Evolutionary conservation across 768 basidiomycete genomes (phyloP), one percentile per base, ranked within the genome.

Genomic region (Tephrocybe rancida): DNA sequence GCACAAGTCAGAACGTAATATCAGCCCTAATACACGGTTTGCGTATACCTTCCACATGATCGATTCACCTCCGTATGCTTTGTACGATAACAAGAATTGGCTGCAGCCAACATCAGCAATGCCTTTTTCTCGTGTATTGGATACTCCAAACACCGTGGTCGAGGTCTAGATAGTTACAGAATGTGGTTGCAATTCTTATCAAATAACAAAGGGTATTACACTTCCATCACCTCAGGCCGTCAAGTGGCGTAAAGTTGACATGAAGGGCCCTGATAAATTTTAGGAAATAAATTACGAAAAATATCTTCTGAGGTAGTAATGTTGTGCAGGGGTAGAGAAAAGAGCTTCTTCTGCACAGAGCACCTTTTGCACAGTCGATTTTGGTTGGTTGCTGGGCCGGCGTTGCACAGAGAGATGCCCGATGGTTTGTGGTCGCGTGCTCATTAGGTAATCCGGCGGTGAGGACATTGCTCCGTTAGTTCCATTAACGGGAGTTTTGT

Each of bases 11-110:
- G 91, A 92, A 65, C 82, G 84, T 49, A 99, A 99, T 67, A 80
- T 79, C 1, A 92, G 90, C 49, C 74, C 81, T 19, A 78, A 86
- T 56, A 92, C 92, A 1, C 81, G 97, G 50, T 92, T 86, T 59
- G 95, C 95, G 25, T 99, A 98, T 67, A 98, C 97, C 0, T 98
- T 97, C 69, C 95, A 94, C 61, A 92, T 93, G 91, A 87, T 94
- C 44, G 92, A 96, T 63, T 87, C 81, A 18, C 79, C 80, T 35
- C 87, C 83, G 21, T 71, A 79, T 61, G 89, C 85, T 6, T 70
- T 65, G 35, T 97, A 95, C 53, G 96, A 98, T 56, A 80, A 84
- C 63, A 92, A 91, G 82, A 98, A 97, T 65, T 97, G 95, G 95
- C 73, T 98, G 53, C 95, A 98, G 66, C 94, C 95, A 1, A 93